A percentile compares a stretch with the other conserved stretches of the same genome.
Evolutionary conservation across 2,329 filamentous ascomycete species (phyloP).

Genomic region (Aspergillus tamarii): DNA sequence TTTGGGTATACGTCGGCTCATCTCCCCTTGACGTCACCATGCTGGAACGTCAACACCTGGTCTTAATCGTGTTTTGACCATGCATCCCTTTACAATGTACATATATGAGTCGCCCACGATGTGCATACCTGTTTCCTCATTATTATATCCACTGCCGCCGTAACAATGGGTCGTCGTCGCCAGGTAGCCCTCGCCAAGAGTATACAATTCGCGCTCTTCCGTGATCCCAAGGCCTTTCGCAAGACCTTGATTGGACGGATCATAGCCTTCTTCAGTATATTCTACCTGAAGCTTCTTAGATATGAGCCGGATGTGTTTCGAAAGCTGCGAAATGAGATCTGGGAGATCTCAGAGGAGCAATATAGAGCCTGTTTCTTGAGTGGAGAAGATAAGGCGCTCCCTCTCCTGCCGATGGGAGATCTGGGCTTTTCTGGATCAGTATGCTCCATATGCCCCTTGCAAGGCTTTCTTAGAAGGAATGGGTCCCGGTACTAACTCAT

Average conservation of each 20-base stretch:
- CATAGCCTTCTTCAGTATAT: constrained; percentile 58
- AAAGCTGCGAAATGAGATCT: constrained; percentile 54
- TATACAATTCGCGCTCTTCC: constrained; percentile 34
- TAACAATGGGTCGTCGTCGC: constrained; percentile 28
- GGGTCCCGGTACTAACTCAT: neutral
- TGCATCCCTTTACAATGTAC: neutral
- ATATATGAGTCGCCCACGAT: neutral
- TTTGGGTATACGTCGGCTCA: neutral
- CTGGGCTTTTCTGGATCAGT: constrained; percentile 74
- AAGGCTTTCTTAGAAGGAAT: neutral
- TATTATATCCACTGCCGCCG: neutral
- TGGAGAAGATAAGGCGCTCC: constrained; percentile 42
- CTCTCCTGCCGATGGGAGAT: constrained; percentile 64
- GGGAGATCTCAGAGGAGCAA: constrained; percentile 58
- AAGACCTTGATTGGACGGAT: constrained; percentile 48
- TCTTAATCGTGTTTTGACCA: neutral
- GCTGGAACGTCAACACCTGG: neutral
- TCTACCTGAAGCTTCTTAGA: constrained; percentile 53
- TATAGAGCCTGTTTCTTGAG: constrained; percentile 58
- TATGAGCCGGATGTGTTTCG: constrained; percentile 55
- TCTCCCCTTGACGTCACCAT: constrained; percentile 22
- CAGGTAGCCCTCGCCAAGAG: constrained; percentile 33
- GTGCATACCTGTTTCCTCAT: neutral
- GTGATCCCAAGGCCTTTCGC: constrained; percentile 30
- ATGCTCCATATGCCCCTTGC: constrained; percentile 10